These are phyloP conservation scores for Kernera saxatilis DNA, from an alignment of 345 rosid genomes.

Conservation along the genomic window DNA sequence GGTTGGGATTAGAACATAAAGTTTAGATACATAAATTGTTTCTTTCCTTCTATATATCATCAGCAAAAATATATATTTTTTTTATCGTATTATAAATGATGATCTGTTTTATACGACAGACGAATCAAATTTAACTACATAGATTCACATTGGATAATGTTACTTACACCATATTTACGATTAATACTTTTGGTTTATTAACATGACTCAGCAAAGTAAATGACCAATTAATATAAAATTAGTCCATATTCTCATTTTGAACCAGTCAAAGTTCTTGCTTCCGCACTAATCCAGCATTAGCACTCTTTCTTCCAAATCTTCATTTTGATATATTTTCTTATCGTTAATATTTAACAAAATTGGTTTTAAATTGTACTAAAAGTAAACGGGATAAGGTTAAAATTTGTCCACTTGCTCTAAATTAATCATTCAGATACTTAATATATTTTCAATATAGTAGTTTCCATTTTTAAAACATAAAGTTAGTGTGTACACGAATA, in stretches of 20 bases:
- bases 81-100: too few relatives aligned
- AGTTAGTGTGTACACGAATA: slow-evolving; percentile 10
- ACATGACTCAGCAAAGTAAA: background rate
- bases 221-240: background rate
- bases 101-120: too few relatives aligned
- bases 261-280: slow-evolving; percentile 25
- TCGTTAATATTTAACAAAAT: background rate
- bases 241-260: slow-evolving; percentile 11
- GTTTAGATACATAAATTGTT: background rate
- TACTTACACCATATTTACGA: too few relatives aligned
- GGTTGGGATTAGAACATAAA: background rate
- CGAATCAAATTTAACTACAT: too few relatives aligned
- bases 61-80: too few relatives aligned
- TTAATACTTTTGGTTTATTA: background rate
- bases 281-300: slow-evolving; percentile 26
- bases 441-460: background rate
- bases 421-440: background rate
- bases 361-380: slow-evolving; percentile 20
- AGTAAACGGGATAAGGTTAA: slow-evolving; percentile 28
- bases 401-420: slow-evolving; percentile 19
- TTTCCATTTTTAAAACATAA: slow-evolving; percentile 16
- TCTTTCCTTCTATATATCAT: too few relatives aligned
- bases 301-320: slow-evolving; percentile 1
- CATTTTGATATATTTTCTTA: slow-evolving; percentile 1
- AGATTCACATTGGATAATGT: too few relatives aligned